Conservation (phyloP, 2,329 filamentous ascomycete genomes). For the Tolypocladium paradoxum region DNA sequence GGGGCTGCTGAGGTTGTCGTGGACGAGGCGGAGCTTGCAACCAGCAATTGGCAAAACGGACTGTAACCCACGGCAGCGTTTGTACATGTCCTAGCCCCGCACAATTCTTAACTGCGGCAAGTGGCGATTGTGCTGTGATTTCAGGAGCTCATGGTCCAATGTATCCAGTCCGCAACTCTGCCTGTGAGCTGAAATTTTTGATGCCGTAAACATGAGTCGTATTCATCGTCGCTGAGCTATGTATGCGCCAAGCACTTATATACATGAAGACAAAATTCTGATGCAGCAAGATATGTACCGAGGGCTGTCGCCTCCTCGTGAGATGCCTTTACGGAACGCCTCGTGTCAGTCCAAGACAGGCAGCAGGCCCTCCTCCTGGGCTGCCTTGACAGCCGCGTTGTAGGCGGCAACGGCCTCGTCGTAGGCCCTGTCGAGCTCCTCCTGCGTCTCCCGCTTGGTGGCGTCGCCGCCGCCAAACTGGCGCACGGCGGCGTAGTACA, state of each 20-base stretch:
- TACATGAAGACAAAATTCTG: neutral
- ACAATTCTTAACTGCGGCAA: neutral
- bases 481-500: conserved; percentile 28
- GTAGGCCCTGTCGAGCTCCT: conserved; percentile 18
- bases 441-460: conserved; percentile 14
- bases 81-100: neutral
- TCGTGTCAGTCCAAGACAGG: conserved; percentile 9
- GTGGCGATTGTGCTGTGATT: neutral
- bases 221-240: neutral
- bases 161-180: neutral
- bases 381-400: conserved; percentile 22
- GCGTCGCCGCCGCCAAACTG: conserved; percentile 23
- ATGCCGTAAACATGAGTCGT: neutral
- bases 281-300: neutral
- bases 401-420: conserved; percentile 23
- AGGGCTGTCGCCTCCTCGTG: neutral
- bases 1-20: neutral
- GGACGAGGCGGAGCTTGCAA: neutral
- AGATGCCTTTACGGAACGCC: neutral
- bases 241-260: neutral
- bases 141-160: neutral
- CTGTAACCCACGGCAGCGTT: neutral
- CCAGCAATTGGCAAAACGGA: neutral
- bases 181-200: neutral
- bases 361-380: conserved; percentile 21